These are phyloP conservation scores for Penicillium sp. DNA, from an alignment of 2,329 filamentous ascomycete species.

Conservation along the genomic window DNA sequence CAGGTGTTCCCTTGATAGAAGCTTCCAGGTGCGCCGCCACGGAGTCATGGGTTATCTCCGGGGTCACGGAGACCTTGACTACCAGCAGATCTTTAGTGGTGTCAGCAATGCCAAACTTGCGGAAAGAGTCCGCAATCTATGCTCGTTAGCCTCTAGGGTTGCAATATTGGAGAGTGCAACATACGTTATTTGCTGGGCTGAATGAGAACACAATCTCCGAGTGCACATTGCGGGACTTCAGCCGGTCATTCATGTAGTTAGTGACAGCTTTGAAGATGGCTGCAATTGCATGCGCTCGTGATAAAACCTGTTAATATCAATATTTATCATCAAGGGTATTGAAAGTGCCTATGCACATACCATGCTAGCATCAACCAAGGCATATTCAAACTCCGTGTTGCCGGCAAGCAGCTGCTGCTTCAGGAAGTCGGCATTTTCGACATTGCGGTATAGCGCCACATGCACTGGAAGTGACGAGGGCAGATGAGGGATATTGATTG, in stretches of 20 bases:
- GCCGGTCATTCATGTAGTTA: conserved; percentile 53
- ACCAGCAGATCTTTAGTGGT: conserved; percentile 68
- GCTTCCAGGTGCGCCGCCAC: conserved; percentile 57
- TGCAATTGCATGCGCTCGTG: conserved; percentile 65
- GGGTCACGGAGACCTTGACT: conserved; percentile 65
- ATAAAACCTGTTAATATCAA: conserved; percentile 55
- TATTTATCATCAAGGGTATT: background rate
- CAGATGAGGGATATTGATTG: conserved; percentile 68
- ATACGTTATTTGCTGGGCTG: conserved; percentile 75
- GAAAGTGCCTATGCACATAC: conserved; percentile 38
- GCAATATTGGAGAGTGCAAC: conserved; percentile 18
- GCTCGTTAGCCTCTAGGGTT: background rate
- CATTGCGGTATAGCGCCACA: conserved; percentile 67
- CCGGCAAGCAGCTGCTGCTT: conserved; percentile 78
- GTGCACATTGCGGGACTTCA: conserved; percentile 80
- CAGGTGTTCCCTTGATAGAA: conserved; percentile 57
- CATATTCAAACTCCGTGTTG: conserved; percentile 85
- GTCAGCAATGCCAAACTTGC: conserved; percentile 74
- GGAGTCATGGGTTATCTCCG: conserved; percentile 44
- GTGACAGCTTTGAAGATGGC: conserved; percentile 74
- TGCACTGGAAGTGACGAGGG: conserved; percentile 63
- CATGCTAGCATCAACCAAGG: conserved; percentile 79
- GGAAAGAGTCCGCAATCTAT: conserved; percentile 87
- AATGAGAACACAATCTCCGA: conserved; percentile 80
- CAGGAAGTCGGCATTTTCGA: conserved; percentile 72